These are phyloP conservation scores for Excoecaria cochinchinensis DNA, from an alignment of 345 rosid species.

Conservation along the genomic window DNA sequence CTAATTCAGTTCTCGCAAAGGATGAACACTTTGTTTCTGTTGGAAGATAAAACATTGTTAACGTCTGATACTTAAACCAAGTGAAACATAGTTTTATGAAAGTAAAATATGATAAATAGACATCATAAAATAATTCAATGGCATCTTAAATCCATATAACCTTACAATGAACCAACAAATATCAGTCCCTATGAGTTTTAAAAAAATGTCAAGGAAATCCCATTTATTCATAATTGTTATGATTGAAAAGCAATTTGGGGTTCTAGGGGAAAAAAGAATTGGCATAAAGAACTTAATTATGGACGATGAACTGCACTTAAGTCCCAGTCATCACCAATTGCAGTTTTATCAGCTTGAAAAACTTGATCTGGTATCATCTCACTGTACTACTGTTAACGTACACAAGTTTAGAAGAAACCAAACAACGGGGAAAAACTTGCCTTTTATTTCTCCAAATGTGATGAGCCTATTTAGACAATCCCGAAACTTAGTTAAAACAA, in stretches of 20 bases:
- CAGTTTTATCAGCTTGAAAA: background rate
- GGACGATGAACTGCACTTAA: background rate
- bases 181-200: background rate
- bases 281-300: too few species aligned
- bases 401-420: too few species aligned
- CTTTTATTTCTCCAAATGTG: conserved; percentile 83
- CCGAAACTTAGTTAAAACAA: conserved; percentile 68
- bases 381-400: background rate
- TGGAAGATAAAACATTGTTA: conserved; percentile 18
- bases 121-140: background rate
- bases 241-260: background rate
- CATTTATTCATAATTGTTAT: too few species aligned
- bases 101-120: background rate
- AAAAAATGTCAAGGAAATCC: too few species aligned
- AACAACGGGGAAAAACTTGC: conserved; percentile 36
- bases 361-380: conserved; percentile 1
- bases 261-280: background rate
- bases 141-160: background rate
- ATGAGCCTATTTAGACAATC: conserved; percentile 87
- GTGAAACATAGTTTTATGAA: conserved; percentile 1
- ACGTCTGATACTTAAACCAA: conserved; percentile 9
- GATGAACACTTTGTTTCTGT: conserved; percentile 76
- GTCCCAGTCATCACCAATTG: background rate
- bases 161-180: conserved; percentile 5
- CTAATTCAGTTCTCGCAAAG: conserved; percentile 59